Evolutionary conservation across 352 stramenopile species (phyloP).

Genomic region (Pythium chondricola): DNA sequence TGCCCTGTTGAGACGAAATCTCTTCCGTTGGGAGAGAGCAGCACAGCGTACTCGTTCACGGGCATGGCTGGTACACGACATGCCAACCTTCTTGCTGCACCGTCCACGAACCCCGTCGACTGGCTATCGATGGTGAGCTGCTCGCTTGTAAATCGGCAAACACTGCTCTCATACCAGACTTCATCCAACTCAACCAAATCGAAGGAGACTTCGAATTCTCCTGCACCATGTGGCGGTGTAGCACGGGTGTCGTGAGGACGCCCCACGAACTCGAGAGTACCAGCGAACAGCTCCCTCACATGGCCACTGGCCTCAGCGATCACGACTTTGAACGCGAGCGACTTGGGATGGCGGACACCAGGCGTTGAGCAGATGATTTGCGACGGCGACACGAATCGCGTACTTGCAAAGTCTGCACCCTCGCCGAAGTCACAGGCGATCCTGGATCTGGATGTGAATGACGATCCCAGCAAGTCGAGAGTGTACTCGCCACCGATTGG

Average conservation of each 20-base stretch:
- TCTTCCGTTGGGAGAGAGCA: conserved; percentile 17
- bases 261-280: conserved; percentile 13
- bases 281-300: conserved; percentile 4
- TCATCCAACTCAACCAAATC: neutral
- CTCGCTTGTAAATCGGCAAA: conserved; percentile 3
- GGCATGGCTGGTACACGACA: conserved; percentile 7
- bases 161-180: conserved; percentile 5
- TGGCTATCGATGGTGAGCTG: too few species aligned
- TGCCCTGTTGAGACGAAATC: conserved; percentile 8
- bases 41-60: conserved; percentile 2
- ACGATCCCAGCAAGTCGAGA: conserved; percentile 13
- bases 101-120: neutral
- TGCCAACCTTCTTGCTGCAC: neutral
- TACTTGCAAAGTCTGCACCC: neutral
- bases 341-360: neutral
- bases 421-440: conserved; percentile 16
- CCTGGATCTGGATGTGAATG: conserved; percentile 7
- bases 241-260: neutral
- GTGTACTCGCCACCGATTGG: neutral
- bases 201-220: conserved; percentile 10
- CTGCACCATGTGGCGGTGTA: too few species aligned
- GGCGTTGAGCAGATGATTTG: conserved; percentile 12
- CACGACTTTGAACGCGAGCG: conserved; percentile 3
- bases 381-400: conserved; percentile 9
- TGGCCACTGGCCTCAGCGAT: neutral